These are phyloP conservation scores for Pyrenula aspistea DNA, from an alignment of 495 filamentous ascomycete species.

Conservation along the genomic window DNA sequence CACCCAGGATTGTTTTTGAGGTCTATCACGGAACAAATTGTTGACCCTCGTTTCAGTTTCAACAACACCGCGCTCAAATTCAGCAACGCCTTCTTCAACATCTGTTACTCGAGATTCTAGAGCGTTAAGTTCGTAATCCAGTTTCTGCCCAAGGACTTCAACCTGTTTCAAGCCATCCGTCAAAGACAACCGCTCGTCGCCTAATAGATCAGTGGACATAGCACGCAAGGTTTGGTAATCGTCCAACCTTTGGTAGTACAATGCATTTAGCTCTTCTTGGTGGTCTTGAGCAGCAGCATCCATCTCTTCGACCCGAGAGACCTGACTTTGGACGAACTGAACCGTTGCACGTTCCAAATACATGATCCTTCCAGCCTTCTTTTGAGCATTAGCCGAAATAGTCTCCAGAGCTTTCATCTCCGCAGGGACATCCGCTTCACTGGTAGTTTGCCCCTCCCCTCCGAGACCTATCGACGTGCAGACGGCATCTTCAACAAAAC, in stretches of 20 bases:
- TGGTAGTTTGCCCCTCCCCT: constrained; percentile 17
- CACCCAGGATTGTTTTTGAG: constrained; percentile 47
- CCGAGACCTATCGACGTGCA: constrained; percentile 44
- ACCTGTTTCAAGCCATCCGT: constrained; percentile 70
- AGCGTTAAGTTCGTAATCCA: constrained; percentile 86
- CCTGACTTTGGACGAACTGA: constrained; percentile 56
- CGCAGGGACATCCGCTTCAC: constrained; percentile 11
- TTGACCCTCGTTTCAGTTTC: constrained; percentile 65
- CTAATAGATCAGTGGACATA: constrained; percentile 51
- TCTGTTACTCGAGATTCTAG: constrained; percentile 76
- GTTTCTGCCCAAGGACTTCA: constrained; percentile 70
- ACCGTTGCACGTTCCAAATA: constrained; percentile 32
- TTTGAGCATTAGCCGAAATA: constrained; percentile 45
- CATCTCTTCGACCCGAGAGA: constrained; percentile 49
- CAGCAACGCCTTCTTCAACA: constrained; percentile 68
- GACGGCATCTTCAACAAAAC: constrained; percentile 75
- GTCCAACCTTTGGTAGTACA: constrained; percentile 56
- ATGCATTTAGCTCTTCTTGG: constrained; percentile 50
- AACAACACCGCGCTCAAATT: constrained; percentile 71
- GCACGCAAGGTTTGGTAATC: constrained; percentile 53
- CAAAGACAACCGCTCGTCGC: constrained; percentile 51
- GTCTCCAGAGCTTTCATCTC: constrained; percentile 25
- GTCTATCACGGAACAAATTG: constrained; percentile 49
- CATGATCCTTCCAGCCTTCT: constrained; percentile 30
- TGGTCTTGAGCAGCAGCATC: constrained; percentile 47